A percentile compares a stretch with the other conserved stretches of the same genome.
These are phyloP conservation scores for Sideroxylon spinosum DNA, from an alignment of 179 eudicot genomes.

Conservation along the genomic window DNA sequence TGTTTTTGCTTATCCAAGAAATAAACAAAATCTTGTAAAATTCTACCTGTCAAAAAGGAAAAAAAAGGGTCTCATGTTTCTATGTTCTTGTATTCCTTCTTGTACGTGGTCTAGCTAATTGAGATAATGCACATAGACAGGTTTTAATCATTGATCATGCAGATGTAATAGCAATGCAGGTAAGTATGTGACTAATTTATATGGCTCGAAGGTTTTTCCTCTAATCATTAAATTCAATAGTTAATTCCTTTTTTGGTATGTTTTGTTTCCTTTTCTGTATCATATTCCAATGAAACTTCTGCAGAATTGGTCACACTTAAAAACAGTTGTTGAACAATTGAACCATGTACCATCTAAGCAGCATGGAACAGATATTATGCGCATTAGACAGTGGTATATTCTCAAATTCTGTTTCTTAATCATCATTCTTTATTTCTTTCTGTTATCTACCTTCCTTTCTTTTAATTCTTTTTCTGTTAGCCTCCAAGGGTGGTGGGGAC, in stretches of 20 bases:
- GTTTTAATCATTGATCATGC: conserved; percentile 90
- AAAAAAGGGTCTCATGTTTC: background rate
- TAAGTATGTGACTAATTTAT: conserved; percentile 20
- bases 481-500: background rate
- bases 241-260: background rate
- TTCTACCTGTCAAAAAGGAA: too few species aligned
- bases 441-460: background rate
- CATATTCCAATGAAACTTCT: conserved; percentile 9
- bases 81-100: background rate
- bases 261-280: background rate
- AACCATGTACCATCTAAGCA: conserved; percentile 68
- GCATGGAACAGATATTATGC: conserved; percentile 89
- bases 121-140: conserved; percentile 36
- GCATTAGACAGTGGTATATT: conserved; percentile 75
- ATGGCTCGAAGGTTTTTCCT: background rate
- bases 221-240: background rate
- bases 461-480: background rate
- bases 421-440: background rate
- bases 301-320: conserved; percentile 91
- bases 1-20: too few species aligned
- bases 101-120: background rate
- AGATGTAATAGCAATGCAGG: conserved; percentile 97
- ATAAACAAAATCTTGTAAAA: too few species aligned
- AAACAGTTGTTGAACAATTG: conserved; percentile 61
- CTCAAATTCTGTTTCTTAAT: conserved; percentile 3